phyloP scores from a whole-genome alignment of 2,329 filamentous ascomycete species.

The Conoideocrella luteorostrata region DNA sequence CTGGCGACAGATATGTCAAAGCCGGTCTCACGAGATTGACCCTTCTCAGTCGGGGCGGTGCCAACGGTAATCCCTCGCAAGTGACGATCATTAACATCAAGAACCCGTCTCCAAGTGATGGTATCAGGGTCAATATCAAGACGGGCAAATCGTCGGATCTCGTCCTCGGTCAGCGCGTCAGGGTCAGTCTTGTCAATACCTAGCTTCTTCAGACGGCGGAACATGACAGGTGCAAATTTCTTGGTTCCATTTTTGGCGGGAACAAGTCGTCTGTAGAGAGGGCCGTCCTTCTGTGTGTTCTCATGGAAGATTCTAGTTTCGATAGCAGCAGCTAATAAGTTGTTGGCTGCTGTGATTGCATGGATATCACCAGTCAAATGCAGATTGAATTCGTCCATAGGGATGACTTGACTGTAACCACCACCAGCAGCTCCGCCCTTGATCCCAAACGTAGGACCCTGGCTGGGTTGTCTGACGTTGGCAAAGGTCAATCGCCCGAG shows the following conservation, averaged over 20 bases:
- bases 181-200: conserved; percentile 95
- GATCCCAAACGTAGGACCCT: conserved; percentile 97
- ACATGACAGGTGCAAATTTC: conserved; percentile 83
- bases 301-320: conserved; percentile 99
- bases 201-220: conserved; percentile 87
- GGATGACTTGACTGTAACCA: conserved; percentile 97
- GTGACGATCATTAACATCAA: conserved; percentile 96
- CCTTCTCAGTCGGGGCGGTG: conserved; percentile 83
- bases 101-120: conserved; percentile 92
- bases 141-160: conserved; percentile 81
- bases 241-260: conserved; percentile 86
- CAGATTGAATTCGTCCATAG: conserved; percentile 99
- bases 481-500: conserved; percentile 84
- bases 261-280: conserved; percentile 82
- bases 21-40: conserved; percentile 77
- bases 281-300: conserved; percentile 83
- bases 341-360: conserved; percentile 94
- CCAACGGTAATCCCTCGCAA: conserved; percentile 85
- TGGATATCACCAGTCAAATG: conserved; percentile 97
- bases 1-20: conserved; percentile 98
- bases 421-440: conserved; percentile 96
- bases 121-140: conserved; percentile 95
- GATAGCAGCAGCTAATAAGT: conserved; percentile 89
- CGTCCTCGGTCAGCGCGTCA: conserved; percentile 81
- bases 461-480: conserved; percentile 93